phyloP scores from a whole-genome alignment of 805 yeast genomes.

The Cephaloascus fragrans region DNA sequence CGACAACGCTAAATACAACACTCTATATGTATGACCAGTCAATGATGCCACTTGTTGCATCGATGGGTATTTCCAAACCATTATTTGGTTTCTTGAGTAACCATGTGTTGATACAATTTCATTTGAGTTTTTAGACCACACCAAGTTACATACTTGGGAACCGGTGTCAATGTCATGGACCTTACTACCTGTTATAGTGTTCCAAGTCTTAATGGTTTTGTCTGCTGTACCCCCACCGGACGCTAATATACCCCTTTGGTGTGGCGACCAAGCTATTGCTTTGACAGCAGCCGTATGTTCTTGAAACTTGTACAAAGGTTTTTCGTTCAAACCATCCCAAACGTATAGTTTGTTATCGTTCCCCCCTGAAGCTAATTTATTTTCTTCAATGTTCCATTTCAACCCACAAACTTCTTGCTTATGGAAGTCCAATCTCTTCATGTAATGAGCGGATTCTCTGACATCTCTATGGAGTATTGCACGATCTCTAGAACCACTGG shows the following conservation, averaged over 20 bases:
- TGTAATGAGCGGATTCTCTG: conserved; percentile 72
- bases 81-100: conserved; percentile 79
- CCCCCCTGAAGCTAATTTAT: conserved; percentile 91
- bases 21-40: conserved; percentile 92
- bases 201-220: conserved; percentile 85
- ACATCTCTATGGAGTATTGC: conserved; percentile 87
- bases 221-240: conserved; percentile 98
- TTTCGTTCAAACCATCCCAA: conserved; percentile 71
- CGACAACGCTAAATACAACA: conserved; percentile 77
- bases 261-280: conserved; percentile 97
- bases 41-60: conserved; percentile 90
- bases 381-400: conserved; percentile 86
- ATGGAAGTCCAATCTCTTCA: conserved; percentile 63
- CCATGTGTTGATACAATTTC: conserved; percentile 96
- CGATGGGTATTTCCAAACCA: conserved; percentile 88
- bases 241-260: conserved; percentile 86
- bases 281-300: conserved; percentile 95
- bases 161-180: conserved; percentile 86
- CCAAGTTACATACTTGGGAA: conserved; percentile 89
- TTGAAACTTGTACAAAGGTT: conserved; percentile 62
- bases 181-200: conserved; percentile 67
- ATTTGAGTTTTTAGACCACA: conserved; percentile 87
- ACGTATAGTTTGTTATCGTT: conserved; percentile 82
- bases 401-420: conserved; percentile 95
- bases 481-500: conserved; percentile 83